Evolutionary conservation across 495 filamentous ascomycete species (phyloP).

Genomic region (Penicillium turbatum): DNA sequence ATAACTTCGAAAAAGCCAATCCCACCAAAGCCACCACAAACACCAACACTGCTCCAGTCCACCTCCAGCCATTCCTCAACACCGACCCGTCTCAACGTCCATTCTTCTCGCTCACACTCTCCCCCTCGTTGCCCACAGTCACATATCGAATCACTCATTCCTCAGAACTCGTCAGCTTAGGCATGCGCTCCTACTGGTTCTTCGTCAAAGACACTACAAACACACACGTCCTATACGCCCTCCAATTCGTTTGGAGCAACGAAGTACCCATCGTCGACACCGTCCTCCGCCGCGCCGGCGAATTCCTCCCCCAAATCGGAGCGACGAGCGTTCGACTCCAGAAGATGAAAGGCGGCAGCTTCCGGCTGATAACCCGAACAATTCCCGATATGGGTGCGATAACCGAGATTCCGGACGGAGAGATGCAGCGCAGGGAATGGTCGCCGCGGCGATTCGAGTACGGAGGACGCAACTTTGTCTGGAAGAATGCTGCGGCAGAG

Average conservation of each 20-base stretch:
- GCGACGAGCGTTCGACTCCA: conserved; percentile 13
- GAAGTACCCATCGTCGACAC: conserved; percentile 14
- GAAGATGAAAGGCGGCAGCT: conserved; percentile 15
- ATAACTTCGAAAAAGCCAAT: not conserved
- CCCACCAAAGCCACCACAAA: not conserved
- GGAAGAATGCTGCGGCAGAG: conserved; percentile 13
- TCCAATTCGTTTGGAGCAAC: conserved; percentile 18
- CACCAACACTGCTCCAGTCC: not conserved
- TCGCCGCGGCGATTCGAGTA: conserved; percentile 18
- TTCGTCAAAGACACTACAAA: conserved; percentile 20
- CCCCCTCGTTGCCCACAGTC: not conserved
- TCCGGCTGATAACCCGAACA: conserved; percentile 11
- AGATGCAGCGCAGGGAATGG: conserved; percentile 14
- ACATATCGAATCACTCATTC: conserved; percentile 18
- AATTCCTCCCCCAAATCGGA: conserved; percentile 15
- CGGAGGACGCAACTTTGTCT: conserved; percentile 18
- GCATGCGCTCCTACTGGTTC: conserved; percentile 17
- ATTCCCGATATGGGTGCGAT: conserved; percentile 14
- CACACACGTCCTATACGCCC: conserved; percentile 16
- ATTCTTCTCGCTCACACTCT: conserved; percentile 6
- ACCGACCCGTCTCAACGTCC: conserved; percentile 8
- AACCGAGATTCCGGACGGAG: conserved; percentile 17
- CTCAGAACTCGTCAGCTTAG: conserved; percentile 14
- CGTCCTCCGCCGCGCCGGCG: conserved; percentile 14
- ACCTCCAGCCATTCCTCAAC: conserved; percentile 13